phyloP scores from a whole-genome alignment of 2,329 filamentous ascomycete genomes.

The Fusarium sp. region DNA sequence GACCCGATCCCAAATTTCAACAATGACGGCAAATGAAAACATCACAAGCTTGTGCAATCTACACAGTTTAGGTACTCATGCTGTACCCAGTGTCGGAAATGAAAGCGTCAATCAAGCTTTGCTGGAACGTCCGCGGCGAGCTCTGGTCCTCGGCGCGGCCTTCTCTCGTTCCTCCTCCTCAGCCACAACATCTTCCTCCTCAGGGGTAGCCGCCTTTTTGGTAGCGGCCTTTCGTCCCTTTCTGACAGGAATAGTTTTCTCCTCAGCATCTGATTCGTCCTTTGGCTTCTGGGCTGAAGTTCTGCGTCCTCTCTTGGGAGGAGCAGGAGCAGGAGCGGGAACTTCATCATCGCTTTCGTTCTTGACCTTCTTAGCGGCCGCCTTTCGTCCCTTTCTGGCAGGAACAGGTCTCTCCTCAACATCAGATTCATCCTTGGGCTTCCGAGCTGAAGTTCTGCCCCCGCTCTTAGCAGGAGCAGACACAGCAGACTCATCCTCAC shows the following conservation, averaged over 20 bases:
- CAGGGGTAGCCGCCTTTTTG: conserved; percentile 25
- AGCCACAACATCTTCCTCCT: conserved; percentile 25
- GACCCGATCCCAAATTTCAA: neutral
- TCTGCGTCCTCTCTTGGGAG: conserved; percentile 44
- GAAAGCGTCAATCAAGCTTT: conserved; percentile 26
- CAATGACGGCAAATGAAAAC: neutral
- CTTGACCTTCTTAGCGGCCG: conserved; percentile 25
- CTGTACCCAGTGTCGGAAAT: neutral
- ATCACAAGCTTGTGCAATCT: neutral
- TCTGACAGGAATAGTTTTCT: conserved; percentile 22
- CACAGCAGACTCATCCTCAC: conserved; percentile 21
- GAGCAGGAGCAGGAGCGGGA: conserved; percentile 27
- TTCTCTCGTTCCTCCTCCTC: conserved; percentile 39
- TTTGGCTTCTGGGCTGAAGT: conserved; percentile 22
- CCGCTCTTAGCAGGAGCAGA: conserved; percentile 46
- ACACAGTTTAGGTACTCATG: neutral
- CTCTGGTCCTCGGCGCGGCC: conserved; percentile 45
- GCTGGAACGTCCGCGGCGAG: conserved; percentile 41
- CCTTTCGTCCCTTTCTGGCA: conserved; percentile 25
- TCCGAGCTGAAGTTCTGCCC: conserved; percentile 27
- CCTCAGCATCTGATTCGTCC: conserved; percentile 25
- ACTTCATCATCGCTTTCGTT: neutral
- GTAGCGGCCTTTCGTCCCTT: conserved; percentile 23
- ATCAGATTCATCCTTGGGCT: conserved; percentile 25
- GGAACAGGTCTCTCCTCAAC: conserved; percentile 22